A percentile compares a stretch with the other conserved stretches of the same genome.
Evolutionary conservation across 495 filamentous ascomycete genomes (phyloP).

Genomic region (Endocarpon pusillum): DNA sequence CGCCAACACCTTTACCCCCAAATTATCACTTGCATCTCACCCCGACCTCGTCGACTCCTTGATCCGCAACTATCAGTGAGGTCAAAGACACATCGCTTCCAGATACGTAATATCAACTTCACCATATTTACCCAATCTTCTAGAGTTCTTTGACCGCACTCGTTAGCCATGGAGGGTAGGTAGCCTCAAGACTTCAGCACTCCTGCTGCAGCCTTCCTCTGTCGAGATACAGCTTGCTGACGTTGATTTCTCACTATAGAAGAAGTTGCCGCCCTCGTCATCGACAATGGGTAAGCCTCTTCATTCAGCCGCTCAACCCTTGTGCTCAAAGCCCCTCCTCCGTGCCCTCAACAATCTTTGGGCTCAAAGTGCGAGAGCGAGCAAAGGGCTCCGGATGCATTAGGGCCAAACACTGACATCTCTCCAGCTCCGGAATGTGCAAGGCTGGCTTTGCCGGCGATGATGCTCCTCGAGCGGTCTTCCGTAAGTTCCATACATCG

Average conservation of each 20-base stretch:
- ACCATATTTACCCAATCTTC: no score
- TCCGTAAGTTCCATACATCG: slow-evolving; percentile 67
- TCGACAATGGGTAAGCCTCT: slow-evolving; percentile 96
- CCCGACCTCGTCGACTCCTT: no score
- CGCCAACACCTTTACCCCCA: no score
- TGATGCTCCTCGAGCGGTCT: slow-evolving; percentile 98
- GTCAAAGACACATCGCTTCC: no score
- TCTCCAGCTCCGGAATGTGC: slow-evolving; percentile 94
- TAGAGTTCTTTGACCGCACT: no score
- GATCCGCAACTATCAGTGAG: no score
- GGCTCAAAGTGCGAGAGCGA: no score
- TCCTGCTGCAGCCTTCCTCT: no score
- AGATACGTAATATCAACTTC: no score
- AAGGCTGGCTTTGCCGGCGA: slow-evolving; percentile 99
- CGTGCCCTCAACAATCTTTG: background rate
- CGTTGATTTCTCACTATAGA: slow-evolving; percentile 42
- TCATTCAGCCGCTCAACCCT: background rate
- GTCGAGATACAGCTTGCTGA: slow-evolving; percentile 33
- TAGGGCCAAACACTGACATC: background rate
- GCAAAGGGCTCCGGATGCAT: no score
- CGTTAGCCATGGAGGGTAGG: slow-evolving; percentile 85
- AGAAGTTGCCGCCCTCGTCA: slow-evolving; percentile 99
- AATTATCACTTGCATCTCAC: no score
- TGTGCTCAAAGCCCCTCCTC: background rate
- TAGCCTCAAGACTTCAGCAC: no score